Percentiles rank a stretch among this genome's conserved stretches.
These are phyloP conservation scores for Xylaria sp. DNA, from an alignment of 2,329 filamentous ascomycete species.

Conservation along the genomic window DNA sequence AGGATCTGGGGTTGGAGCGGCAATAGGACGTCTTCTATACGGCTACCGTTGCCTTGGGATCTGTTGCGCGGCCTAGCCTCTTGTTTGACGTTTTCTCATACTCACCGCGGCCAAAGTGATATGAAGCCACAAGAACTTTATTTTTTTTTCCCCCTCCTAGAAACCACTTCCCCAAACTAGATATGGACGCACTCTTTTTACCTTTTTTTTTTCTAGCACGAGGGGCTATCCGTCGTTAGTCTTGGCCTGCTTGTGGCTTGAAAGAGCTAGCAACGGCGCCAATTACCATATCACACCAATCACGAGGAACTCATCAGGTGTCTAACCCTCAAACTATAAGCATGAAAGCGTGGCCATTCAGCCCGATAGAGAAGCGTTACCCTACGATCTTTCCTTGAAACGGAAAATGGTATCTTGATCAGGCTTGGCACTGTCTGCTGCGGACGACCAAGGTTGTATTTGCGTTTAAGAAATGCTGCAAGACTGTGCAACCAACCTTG, in stretches of 20 bases:
- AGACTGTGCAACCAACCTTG: conserved; percentile 35
- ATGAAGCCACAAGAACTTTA: conserved; percentile 4
- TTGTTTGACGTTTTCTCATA: conserved; percentile 11
- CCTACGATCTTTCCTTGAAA: conserved; percentile 37
- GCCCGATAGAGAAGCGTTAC: conserved; percentile 31
- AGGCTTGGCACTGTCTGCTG: conserved; percentile 28
- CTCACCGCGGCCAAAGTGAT: not conserved
- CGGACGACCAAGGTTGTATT: conserved; percentile 35
- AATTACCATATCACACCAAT: conserved; percentile 29
- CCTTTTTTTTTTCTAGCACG: not conserved
- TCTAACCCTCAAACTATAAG: conserved; percentile 22
- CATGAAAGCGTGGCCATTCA: conserved; percentile 27
- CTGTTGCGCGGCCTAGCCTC: conserved; percentile 17
- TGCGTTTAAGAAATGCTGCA: conserved; percentile 26
- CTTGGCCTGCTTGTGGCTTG: conserved; percentile 11
- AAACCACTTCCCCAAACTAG: not conserved
- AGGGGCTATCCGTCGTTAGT: conserved; percentile 8
- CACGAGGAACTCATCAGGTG: conserved; percentile 29
- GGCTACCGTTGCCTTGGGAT: conserved; percentile 38
- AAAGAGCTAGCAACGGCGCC: conserved; percentile 18
- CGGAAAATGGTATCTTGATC: conserved; percentile 33
- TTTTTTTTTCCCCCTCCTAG: not conserved
- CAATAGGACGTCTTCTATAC: conserved; percentile 37
- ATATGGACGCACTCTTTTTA: not conserved
- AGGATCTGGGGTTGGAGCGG: conserved; percentile 36